phyloP scores from a whole-genome alignment of 306 rosid genomes.

The Quercus rubra region DNA sequence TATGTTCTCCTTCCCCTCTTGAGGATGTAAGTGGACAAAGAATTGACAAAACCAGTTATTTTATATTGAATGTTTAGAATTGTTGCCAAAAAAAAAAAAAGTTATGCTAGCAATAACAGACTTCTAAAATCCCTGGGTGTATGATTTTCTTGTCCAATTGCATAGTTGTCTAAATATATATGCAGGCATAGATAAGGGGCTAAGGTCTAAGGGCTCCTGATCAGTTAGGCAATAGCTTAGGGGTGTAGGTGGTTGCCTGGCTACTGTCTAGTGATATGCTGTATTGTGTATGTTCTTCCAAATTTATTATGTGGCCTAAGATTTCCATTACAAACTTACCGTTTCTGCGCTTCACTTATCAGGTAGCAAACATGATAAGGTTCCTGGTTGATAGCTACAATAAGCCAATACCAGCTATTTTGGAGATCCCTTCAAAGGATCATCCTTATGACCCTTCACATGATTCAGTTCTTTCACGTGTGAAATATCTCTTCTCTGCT shows the following conservation, averaged over 20 bases:
- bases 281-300: neutral
- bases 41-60: neutral
- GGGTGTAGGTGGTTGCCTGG: neutral
- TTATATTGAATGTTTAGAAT: neutral
- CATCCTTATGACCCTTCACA: conserved; percentile 94
- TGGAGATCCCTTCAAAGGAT: conserved; percentile 95
- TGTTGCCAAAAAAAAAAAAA: no score
- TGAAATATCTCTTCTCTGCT: conserved; percentile 75
- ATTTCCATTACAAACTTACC: neutral
- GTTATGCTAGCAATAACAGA: neutral
- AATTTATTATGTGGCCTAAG: neutral
- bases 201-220: neutral
- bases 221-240: conserved; percentile 1
- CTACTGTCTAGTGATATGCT: neutral
- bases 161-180: neutral
- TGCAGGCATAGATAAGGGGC: neutral
- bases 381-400: conserved; percentile 89
- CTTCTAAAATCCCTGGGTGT: neutral
- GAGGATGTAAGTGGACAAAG: neutral
- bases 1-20: neutral
- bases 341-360: conserved; percentile 15
- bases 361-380: conserved; percentile 97
- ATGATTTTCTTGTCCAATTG: neutral
- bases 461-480: conserved; percentile 90
- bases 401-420: conserved; percentile 85